Evolutionary conservation across 768 basidiomycete species (phyloP).

Genomic region (Amanita muscaria): DNA sequence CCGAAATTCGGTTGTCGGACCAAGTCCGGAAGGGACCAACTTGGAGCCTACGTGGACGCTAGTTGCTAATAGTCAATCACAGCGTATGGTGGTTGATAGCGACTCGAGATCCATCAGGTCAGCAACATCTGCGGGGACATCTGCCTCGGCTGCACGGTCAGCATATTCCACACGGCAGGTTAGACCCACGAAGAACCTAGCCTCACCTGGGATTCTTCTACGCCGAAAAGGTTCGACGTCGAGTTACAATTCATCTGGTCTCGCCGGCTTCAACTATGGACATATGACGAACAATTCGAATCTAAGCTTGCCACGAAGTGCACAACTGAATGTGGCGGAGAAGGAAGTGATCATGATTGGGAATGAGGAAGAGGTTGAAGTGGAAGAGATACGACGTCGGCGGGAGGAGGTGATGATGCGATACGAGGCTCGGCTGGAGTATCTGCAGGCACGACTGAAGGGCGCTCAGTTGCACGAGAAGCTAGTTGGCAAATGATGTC

Average conservation of each 20-base stretch:
- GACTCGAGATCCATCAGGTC: slow-evolving; percentile 49
- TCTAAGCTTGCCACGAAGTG: slow-evolving; percentile 44
- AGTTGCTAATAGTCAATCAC: slow-evolving; percentile 27
- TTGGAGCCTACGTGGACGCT: slow-evolving; percentile 28
- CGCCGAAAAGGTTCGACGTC: slow-evolving; percentile 54
- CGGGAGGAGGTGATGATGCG: slow-evolving; percentile 62
- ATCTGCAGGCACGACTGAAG: slow-evolving; percentile 73
- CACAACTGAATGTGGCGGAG: slow-evolving; percentile 41
- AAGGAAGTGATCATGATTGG: slow-evolving; percentile 23
- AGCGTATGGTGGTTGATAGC: slow-evolving; percentile 33
- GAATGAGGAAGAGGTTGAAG: slow-evolving; percentile 41
- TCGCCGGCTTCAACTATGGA: slow-evolving; percentile 22
- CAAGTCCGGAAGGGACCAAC: slow-evolving; percentile 9
- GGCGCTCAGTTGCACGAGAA: slow-evolving; percentile 81
- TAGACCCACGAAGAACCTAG: slow-evolving; percentile 26
- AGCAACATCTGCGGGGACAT: slow-evolving; percentile 41
- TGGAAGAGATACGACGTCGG: slow-evolving; percentile 61
- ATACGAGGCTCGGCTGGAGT: slow-evolving; percentile 72
- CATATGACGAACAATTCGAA: slow-evolving; percentile 28
- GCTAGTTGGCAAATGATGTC: slow-evolving; percentile 49
- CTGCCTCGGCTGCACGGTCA: slow-evolving; percentile 37
- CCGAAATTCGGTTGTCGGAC: slow-evolving; percentile 6
- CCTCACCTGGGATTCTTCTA: slow-evolving; percentile 21
- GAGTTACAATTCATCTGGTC: slow-evolving; percentile 40
- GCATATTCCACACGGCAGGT: slow-evolving; percentile 30